phyloP scores from a whole-genome alignment of 2,329 filamentous ascomycete genomes.

The Sporothrix euskadiensis region DNA sequence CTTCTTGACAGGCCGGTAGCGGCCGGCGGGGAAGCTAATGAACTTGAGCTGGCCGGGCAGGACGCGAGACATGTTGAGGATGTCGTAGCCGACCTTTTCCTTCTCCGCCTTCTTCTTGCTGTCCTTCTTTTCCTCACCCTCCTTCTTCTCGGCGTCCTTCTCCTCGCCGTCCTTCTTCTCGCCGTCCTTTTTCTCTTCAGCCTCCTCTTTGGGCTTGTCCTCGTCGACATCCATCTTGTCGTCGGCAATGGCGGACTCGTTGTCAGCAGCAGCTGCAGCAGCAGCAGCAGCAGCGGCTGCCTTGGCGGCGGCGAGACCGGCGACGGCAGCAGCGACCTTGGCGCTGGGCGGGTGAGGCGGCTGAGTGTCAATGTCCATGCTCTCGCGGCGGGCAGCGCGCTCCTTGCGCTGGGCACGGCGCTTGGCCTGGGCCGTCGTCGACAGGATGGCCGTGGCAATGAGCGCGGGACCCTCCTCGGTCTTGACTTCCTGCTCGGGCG shows the following conservation, averaged over 20 bases:
- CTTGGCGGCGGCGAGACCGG: slow-evolving; percentile 34
- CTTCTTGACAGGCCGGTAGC: slow-evolving; percentile 90
- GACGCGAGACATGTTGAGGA: slow-evolving; percentile 96
- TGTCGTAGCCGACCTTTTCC: slow-evolving; percentile 94
- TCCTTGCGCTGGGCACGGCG: slow-evolving; percentile 93
- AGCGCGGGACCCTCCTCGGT: slow-evolving; percentile 88
- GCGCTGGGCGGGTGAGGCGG: not conserved
- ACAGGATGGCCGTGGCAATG: slow-evolving; percentile 92
- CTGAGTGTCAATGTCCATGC: slow-evolving; percentile 91
- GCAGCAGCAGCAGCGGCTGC: not conserved
- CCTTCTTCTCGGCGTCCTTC: slow-evolving; percentile 71
- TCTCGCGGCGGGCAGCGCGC: slow-evolving; percentile 81
- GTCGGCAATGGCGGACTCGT: slow-evolving; percentile 6
- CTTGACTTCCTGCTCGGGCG: slow-evolving; percentile 94
- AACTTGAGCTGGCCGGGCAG: slow-evolving; percentile 92
- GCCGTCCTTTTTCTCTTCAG: slow-evolving; percentile 58
- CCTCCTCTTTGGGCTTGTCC: slow-evolving; percentile 60
- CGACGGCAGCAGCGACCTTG: slow-evolving; percentile 35
- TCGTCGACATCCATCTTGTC: slow-evolving; percentile 91
- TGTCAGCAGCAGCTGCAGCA: not conserved
- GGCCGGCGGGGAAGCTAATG: slow-evolving; percentile 84
- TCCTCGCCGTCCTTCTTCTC: slow-evolving; percentile 63
- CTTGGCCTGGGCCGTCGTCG: slow-evolving; percentile 95
- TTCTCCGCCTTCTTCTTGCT: slow-evolving; percentile 89
- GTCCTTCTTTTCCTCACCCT: slow-evolving; percentile 81